Conservation (phyloP, 2,329 filamentous ascomycete species). For the Huntiella moniliformis region DNA sequence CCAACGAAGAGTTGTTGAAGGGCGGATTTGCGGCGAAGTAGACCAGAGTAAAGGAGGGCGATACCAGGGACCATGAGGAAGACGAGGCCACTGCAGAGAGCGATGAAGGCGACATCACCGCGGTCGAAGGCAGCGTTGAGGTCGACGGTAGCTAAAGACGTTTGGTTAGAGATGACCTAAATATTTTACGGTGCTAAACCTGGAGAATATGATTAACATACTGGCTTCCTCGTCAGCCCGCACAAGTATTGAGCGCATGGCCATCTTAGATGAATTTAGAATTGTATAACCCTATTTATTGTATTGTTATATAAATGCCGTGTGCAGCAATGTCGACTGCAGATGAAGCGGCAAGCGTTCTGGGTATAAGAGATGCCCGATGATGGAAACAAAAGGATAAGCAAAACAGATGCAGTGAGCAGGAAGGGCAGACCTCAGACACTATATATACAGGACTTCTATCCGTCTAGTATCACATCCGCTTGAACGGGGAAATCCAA, state of each 20-base stretch:
- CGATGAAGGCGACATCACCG: conserved; percentile 86
- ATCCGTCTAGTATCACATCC: too few relatives aligned
- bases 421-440: too few relatives aligned
- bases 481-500: background rate
- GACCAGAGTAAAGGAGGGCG: conserved; percentile 90
- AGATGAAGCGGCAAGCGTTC: too few relatives aligned
- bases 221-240: too few relatives aligned
- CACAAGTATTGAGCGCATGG: too few relatives aligned
- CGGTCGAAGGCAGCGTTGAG: conserved; percentile 89
- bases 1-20: conserved; percentile 93
- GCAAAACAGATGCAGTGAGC: too few relatives aligned
- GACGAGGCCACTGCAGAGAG: conserved; percentile 80
- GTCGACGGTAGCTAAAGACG: conserved; percentile 51
- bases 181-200: conserved; percentile 7
- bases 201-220: conserved; percentile 4
- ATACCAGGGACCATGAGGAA: conserved; percentile 93
- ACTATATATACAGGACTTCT: too few relatives aligned
- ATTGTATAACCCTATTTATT: background rate
- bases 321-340: too few relatives aligned
- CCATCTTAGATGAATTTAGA: background rate
- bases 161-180: conserved; percentile 2
- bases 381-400: too few relatives aligned
- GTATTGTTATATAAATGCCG: too few relatives aligned
- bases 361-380: too few relatives aligned
- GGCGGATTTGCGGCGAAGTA: conserved; percentile 93